Conservation (phyloP, 225 moss, liverwort and hornwort genomes). For the Asterella californica region DNA sequence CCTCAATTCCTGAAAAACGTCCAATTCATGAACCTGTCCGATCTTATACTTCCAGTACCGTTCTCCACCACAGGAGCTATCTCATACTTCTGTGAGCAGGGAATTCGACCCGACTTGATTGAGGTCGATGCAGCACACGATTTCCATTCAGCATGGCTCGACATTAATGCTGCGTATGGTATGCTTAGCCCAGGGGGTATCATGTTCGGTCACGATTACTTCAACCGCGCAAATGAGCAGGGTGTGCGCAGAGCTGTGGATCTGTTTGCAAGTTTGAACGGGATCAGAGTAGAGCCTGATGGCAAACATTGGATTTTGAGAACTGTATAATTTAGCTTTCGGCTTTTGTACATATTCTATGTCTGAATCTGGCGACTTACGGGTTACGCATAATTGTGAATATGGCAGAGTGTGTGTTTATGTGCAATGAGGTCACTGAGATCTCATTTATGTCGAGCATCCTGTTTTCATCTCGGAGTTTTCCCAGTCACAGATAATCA, state of each 20-base stretch:
- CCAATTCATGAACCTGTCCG: slow-evolving; percentile 46
- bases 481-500: too few relatives aligned
- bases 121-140: slow-evolving; percentile 94
- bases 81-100: slow-evolving; percentile 62
- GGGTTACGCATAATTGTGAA: too few relatives aligned
- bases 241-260: slow-evolving; percentile 91
- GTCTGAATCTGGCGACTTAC: too few relatives aligned
- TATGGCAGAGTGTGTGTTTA: too few relatives aligned
- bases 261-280: slow-evolving; percentile 62
- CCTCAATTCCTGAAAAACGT: slow-evolving; percentile 87
- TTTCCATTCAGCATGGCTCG: slow-evolving; percentile 85
- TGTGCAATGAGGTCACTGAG: too few relatives aligned
- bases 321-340: not conserved
- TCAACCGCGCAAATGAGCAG: slow-evolving; percentile 32
- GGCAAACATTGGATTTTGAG: slow-evolving; percentile 83
- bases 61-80: slow-evolving; percentile 59
- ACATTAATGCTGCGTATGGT: slow-evolving; percentile 66
- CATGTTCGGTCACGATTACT: slow-evolving; percentile 94
- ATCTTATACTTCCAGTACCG: slow-evolving; percentile 62
- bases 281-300: slow-evolving; percentile 76
- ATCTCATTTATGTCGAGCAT: too few relatives aligned
- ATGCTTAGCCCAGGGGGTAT: slow-evolving; percentile 71
- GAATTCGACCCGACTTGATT: slow-evolving; percentile 77
- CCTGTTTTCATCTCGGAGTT: too few relatives aligned
- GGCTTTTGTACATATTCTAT: not conserved